phyloP scores from a whole-genome alignment of 1,139 yeast genomes.

The Yamadazyma sp. region DNA sequence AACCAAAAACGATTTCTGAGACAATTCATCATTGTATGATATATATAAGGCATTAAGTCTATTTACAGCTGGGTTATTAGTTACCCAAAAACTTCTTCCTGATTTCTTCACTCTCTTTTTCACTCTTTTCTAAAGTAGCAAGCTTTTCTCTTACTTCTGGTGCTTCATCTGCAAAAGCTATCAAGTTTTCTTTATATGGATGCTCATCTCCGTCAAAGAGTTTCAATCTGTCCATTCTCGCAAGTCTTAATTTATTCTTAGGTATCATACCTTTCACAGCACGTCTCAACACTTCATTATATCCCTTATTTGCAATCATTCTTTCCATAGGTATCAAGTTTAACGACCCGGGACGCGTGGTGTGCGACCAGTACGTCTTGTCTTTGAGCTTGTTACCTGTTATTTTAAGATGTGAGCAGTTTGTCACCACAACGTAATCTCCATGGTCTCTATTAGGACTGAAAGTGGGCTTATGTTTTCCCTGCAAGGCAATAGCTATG shows the following conservation, averaged over 20 bases:
- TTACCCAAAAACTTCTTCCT: conserved; percentile 35
- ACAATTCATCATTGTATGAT: neutral
- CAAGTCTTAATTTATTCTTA: conserved; percentile 77
- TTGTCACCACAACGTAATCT: conserved; percentile 94
- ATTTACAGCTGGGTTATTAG: conserved; percentile 16
- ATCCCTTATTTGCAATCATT: conserved; percentile 77
- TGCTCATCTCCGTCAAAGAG: conserved; percentile 85
- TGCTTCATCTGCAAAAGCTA: conserved; percentile 84
- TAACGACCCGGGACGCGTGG: conserved; percentile 86
- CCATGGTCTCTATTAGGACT: conserved; percentile 82
- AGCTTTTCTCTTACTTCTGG: conserved; percentile 47
- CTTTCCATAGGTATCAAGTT: conserved; percentile 81
- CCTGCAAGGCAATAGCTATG: conserved; percentile 85
- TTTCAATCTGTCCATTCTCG: conserved; percentile 80
- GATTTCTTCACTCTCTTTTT: conserved; percentile 32
- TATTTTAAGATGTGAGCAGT: conserved; percentile 75
- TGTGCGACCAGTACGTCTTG: conserved; percentile 89
- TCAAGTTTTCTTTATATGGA: conserved; percentile 79
- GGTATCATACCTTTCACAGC: conserved; percentile 98
- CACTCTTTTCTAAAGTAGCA: conserved; percentile 38
- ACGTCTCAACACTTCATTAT: conserved; percentile 72
- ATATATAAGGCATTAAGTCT: conserved; percentile 5
- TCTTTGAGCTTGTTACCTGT: conserved; percentile 84
- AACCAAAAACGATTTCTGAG: neutral
- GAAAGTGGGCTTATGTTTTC: conserved; percentile 92